Base-by-base conservation (phyloP, 257 asterid genomes). In the Salvia hispanica region DNA sequence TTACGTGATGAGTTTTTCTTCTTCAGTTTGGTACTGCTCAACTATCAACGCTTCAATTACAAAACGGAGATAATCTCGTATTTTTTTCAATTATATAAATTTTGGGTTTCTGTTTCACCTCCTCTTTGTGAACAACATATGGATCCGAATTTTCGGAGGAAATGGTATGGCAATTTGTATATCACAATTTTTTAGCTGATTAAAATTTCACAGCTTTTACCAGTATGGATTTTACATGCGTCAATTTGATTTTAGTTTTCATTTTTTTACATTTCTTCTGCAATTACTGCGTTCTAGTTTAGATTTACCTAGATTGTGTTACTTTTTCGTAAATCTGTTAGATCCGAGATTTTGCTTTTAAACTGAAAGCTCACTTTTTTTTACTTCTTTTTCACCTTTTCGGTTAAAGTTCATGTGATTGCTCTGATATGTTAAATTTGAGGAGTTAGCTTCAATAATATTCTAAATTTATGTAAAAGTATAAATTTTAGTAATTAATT, bases 331-430 rank as follows among this genome's bases (percentile, higher is more conserved):
- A 18, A 25, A 58, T 63, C 50, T 67, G 59, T 64, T 72, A 68
- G 77, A 77, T 79, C 76, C 72, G 73, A 48, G 10, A 14, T 68
- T 58, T 73, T 36, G 73, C 66, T 50, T 51, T 71, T 62, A 10
- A 39, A 14, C 10, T 56, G 1, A 77, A 68, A 59, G 53, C 13
- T 21, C 21, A 45, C 43, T 73, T 76, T 57, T 16, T 58, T 31
- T 21, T 33, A 25, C 31, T 25, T 25, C 12, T 58, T 16, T 34
- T 12, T 21, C 5, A 25, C 45, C 44, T 68, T 78, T 68, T 56
- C 11, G 55, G 46, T 55, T 63, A 70, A 62, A 71, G 42, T 76
- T 75, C 76, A 67, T 66, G 72, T 74, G 77, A 56, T 74, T 61
- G 6, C 50, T 69, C 78, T 80, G 72, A 59, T 58, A 28, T 79